Base-by-base conservation (phyloP, 305 asterid species). In the Fraxinus angustifolia region DNA sequence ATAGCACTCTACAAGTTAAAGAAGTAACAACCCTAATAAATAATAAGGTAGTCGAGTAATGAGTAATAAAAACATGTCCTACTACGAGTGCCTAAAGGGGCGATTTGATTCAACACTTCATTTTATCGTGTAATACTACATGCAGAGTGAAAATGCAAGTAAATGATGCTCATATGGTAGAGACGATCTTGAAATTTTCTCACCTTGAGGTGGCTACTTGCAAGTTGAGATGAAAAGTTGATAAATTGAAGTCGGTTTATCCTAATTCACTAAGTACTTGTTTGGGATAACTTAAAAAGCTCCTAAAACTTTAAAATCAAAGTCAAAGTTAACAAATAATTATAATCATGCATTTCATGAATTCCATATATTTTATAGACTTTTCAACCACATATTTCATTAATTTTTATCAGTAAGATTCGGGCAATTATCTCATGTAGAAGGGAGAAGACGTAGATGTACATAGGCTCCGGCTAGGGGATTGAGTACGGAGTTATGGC, bases 381-480 rank as follows among this genome's bases (percentile, higher is more conserved):
- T 50, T 16, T 50, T 50, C 0, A 50, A 50, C 0, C 3, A 16
- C 0, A n/a, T 50, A 4, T 16, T 50, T 16, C 2, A 50, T 50
- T 4, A 48, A 3, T 3, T 14, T 48, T 50, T 50, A 16, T 50
- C 21, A 50, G 21, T 16, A 50, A 50, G 21, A n/a, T 50, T 50
- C 21, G 1, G 16, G 16, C 60, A 50, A 16, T 7, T 72, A 2
- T 19, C 38, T 48, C 23, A 0, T 10, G 75, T 21, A 60, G 58
- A 60, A 34, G 35, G 36, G 8, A 53, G 71, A 17, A 17, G 68
- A 31, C 10, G 38, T 6, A 4, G 62, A 42, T 79, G 78, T 30
- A 26, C 77, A 10, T 11, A 45, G 82, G 65, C 67, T 60, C 77
- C 76, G 76, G 12, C 84, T 36, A 75, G 80, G 50, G 45, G n/a